Base-by-base conservation (phyloP, 768 basidiomycete genomes). In the Russula vinacea region DNA sequence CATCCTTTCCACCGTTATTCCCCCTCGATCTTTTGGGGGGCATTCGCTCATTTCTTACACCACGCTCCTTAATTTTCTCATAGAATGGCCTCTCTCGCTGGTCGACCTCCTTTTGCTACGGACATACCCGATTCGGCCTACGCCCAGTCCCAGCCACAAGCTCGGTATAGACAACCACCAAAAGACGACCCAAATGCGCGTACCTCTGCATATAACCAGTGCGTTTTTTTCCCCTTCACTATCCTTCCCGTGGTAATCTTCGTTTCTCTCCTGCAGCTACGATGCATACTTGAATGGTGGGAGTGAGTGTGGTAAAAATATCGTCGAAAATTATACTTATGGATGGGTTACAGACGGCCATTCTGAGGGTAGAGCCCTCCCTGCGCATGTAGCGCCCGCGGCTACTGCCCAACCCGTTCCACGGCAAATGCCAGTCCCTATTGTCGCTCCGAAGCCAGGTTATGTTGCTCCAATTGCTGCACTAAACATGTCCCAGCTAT, bases 391-490 rank as follows among this genome's bases (percentile, higher is more conserved):
- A 49, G 58, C 64, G 67, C 62, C 35, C 32, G 44, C 51, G 26
- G 55, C 44, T 19, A 33, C 50, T 22, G 47, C 44, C 49, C 55
- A 50, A 62, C 64, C 49, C 42, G 61, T 26, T 39, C 66, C 35
- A 17, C 67, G 37, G 22, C 65, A 66, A n/a, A 56, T 69, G 57
- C 66, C 67, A 50, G 71, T 78, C 52, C 78, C 80, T 10, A 83
- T 90, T 66, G 87, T 84, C 4, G 84, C 88, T 3, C 89, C 89
- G 29, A 81, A 81, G 42, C 89, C 89, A 4, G 89, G 89, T 7
- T 91, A 91, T 68, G 83, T 87, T 35, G 83, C 87, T 3, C 86
- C 86, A 39, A 81, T 90, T 33, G 78, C 86, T 16, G 86, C 83
- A 2, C 81, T 89, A 39, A 85, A 83, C 67, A 75, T 88, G 35